phyloP scores from a whole-genome alignment of 202 grass and related monocot species.

The Sporobolus alterniflorus region DNA sequence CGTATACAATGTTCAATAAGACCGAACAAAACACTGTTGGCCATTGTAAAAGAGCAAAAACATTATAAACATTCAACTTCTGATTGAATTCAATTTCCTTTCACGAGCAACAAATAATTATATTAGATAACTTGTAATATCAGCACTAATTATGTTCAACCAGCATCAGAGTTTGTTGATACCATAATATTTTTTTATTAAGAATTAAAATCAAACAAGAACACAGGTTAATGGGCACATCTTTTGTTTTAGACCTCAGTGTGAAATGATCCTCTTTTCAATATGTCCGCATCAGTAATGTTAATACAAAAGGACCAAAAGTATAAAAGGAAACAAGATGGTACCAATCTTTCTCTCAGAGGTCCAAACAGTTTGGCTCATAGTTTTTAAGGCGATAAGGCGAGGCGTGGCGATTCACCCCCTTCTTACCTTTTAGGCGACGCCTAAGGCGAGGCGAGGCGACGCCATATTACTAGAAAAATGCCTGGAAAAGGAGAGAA shows the following conservation, averaged over 20 bases:
- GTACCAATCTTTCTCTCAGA: constrained; percentile 9
- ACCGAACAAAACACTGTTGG: neutral
- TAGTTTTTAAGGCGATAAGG: too few relatives aligned
- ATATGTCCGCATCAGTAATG: neutral
- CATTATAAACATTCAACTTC: neutral
- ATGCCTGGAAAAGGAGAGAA: too few relatives aligned
- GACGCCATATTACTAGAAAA: too few relatives aligned
- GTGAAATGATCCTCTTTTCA: neutral
- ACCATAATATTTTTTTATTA: neutral
- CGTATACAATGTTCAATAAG: neutral
- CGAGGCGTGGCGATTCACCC: too few relatives aligned
- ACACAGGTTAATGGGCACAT: neutral
- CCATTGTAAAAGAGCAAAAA: neutral
- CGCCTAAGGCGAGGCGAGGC: too few relatives aligned
- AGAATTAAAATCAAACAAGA: neutral
- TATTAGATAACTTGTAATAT: neutral
- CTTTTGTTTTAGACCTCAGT: neutral
- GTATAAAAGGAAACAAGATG: neutral
- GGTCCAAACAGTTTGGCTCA: constrained; percentile 8
- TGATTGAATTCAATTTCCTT: neutral
- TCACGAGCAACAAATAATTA: neutral
- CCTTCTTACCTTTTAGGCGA: too few relatives aligned
- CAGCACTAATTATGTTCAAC: neutral
- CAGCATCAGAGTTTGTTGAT: neutral
- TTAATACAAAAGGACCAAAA: neutral